phyloP scores from a whole-genome alignment of 768 basidiomycete genomes.

The Exidia glandulosa region DNA sequence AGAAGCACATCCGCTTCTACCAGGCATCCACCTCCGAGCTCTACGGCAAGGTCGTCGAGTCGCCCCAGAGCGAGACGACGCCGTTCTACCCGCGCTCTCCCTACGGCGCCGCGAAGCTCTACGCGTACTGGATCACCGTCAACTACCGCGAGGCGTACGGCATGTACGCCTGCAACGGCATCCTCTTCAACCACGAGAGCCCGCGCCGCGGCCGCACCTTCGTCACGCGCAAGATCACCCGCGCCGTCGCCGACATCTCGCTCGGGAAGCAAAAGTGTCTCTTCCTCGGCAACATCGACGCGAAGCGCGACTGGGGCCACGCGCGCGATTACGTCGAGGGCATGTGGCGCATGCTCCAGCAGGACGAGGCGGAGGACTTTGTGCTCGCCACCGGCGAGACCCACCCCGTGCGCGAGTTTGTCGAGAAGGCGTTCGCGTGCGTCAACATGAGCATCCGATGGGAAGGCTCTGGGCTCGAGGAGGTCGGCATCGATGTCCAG shows the following conservation, averaged over 20 bases:
- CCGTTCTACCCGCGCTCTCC: slow-evolving; percentile 98
- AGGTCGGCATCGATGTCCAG: slow-evolving; percentile 63
- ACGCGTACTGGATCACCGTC: slow-evolving; percentile 82
- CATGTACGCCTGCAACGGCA: slow-evolving; percentile 95
- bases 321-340: slow-evolving; percentile 90
- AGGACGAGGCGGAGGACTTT: slow-evolving; percentile 72
- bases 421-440: slow-evolving; percentile 71
- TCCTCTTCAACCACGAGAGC: slow-evolving; percentile 97
- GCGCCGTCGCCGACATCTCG: slow-evolving; percentile 86
- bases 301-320: slow-evolving; percentile 96
- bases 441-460: slow-evolving; percentile 61
- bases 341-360: slow-evolving; percentile 97
- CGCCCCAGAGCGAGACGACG: slow-evolving; percentile 90
- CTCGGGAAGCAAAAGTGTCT: slow-evolving; percentile 82
- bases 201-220: slow-evolving; percentile 90
- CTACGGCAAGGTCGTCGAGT: slow-evolving; percentile 93
- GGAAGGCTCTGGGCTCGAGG: slow-evolving; percentile 64
- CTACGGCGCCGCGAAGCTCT: slow-evolving; percentile 92
- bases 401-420: slow-evolving; percentile 86
- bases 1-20: slow-evolving; percentile 90
- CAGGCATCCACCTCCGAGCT: slow-evolving; percentile 96
- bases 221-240: slow-evolving; percentile 88
- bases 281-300: slow-evolving; percentile 90
- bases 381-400: slow-evolving; percentile 96
- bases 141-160: slow-evolving; percentile 93